Base-by-base conservation (phyloP, 768 basidiomycete genomes). In the Goffeauzyma gilvescens region DNA sequence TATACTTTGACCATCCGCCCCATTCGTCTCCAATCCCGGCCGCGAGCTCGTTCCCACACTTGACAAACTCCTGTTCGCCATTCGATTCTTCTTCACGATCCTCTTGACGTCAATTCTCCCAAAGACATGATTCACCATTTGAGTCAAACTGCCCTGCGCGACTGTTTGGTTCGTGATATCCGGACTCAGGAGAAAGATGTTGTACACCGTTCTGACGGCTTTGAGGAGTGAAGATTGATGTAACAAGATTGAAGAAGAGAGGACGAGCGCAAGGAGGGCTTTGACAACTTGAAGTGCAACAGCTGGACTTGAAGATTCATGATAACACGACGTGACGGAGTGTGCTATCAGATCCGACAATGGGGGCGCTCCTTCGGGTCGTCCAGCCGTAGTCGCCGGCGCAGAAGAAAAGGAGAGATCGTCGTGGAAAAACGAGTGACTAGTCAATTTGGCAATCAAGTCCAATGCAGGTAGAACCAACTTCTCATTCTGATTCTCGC, bases 91-190 rank as follows among this genome's bases (percentile, higher is more conserved):
- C n/a, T n/a, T n/a, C n/a, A n/a, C n/a, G n/a, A n/a, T n/a, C n/a
- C n/a, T n/a, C n/a, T n/a, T n/a, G n/a, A n/a, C n/a, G 21, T 43
- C 34, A 15, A 69, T 60, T 17, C 93, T 74, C 12, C 79, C 72
- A 60, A 98, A 96, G 44, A 96, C 77, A 55, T 95, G 89, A 54
- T 93, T 81, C 2, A 96, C 87, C 78, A 98, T 96, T 63, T 98
- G 93, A 0, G 86, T 87, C 14, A 98, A 72, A 14, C 89, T 86
- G 15, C 90, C 93, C 64, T 98, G 93, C 14, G 93, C 93, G 27
- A 98, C 90, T 69, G 83, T 89, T 66, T 96, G 93, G 52, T 90
- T 96, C 38, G 87, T 81, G 4, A 79, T 73, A 55, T 90, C 85
- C 17, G 73, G 71, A 54, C 84, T 87, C 46, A 96, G 71, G 21